Evolutionary conservation across 2,329 filamentous ascomycete genomes (phyloP).

Genomic region (Arthrobotrys entomopaga): DNA sequence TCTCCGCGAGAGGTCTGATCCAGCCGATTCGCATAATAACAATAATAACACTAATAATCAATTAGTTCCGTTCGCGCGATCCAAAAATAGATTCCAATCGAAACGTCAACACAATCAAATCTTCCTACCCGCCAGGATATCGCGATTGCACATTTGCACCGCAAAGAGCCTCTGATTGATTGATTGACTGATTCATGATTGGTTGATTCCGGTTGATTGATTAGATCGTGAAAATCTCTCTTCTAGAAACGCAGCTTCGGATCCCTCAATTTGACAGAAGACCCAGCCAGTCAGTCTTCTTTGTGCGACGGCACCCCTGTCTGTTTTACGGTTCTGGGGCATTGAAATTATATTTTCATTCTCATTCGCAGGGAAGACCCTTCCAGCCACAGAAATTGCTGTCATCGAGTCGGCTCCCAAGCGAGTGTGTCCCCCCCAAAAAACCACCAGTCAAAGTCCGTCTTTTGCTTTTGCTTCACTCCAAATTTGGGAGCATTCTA

Average conservation of each 20-base stretch:
- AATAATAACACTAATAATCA: too few relatives aligned
- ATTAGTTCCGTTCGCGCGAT: slow-evolving; percentile 13
- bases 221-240: too few relatives aligned
- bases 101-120: slow-evolving; percentile 31
- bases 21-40: slow-evolving; percentile 6
- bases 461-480: slow-evolving; percentile 25
- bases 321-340: neutral
- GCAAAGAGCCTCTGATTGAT: too few relatives aligned
- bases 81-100: slow-evolving; percentile 36
- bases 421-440: slow-evolving; percentile 13
- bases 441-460: too few relatives aligned
- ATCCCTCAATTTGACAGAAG: too few relatives aligned
- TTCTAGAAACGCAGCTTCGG: too few relatives aligned
- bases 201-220: too few relatives aligned
- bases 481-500: slow-evolving; percentile 49
- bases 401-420: slow-evolving; percentile 32
- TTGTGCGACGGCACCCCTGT: neutral
- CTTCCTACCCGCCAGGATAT: neutral
- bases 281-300: neutral
- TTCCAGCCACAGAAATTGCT: slow-evolving; percentile 39
- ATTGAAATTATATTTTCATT: slow-evolving; percentile 5
- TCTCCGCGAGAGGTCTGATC: slow-evolving; percentile 7
- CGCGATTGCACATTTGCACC: neutral
- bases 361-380: slow-evolving; percentile 30
- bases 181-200: too few relatives aligned